A percentile compares a stretch with the other conserved stretches of the same genome.
Conservation (phyloP, 495 filamentous ascomycete species). For the Aspergillus sparsus region DNA sequence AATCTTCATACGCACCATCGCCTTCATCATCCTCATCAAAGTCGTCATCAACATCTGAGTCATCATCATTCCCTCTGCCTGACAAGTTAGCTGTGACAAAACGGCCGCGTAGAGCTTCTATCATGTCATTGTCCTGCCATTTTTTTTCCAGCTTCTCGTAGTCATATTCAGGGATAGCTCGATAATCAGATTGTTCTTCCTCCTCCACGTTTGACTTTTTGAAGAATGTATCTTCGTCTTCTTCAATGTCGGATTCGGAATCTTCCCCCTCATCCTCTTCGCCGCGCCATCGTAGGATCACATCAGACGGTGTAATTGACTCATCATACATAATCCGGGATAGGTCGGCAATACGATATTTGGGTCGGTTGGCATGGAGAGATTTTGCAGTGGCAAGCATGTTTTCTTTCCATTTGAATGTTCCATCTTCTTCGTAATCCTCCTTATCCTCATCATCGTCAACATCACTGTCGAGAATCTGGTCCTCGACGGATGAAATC, state of each 20-base stretch:
- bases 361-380: slow-evolving; percentile 65
- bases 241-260: slow-evolving; percentile 50
- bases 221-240: slow-evolving; percentile 83
- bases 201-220: slow-evolving; percentile 66
- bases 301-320: slow-evolving; percentile 70
- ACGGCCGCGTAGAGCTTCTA: slow-evolving; percentile 69
- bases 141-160: slow-evolving; percentile 79
- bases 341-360: slow-evolving; percentile 76
- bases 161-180: slow-evolving; percentile 74
- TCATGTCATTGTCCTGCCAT: slow-evolving; percentile 76
- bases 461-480: slow-evolving; percentile 60
- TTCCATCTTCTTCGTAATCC: slow-evolving; percentile 57
- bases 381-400: slow-evolving; percentile 72
- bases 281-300: slow-evolving; percentile 76
- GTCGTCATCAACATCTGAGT: slow-evolving; percentile 49
- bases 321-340: slow-evolving; percentile 88
- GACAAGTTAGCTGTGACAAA: slow-evolving; percentile 71
- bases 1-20: slow-evolving; percentile 86
- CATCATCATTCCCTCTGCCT: slow-evolving; percentile 42
- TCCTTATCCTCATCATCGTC: slow-evolving; percentile 55
- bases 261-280: slow-evolving; percentile 33
- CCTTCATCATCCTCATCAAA: slow-evolving; percentile 68
- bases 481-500: slow-evolving; percentile 68
- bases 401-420: slow-evolving; percentile 80
- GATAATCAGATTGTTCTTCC: slow-evolving; percentile 70